A percentile compares a stretch with the other conserved stretches of the same genome.
phyloP scores from a whole-genome alignment of 257 asterid genomes.

The Solanum chiquidenum region DNA sequence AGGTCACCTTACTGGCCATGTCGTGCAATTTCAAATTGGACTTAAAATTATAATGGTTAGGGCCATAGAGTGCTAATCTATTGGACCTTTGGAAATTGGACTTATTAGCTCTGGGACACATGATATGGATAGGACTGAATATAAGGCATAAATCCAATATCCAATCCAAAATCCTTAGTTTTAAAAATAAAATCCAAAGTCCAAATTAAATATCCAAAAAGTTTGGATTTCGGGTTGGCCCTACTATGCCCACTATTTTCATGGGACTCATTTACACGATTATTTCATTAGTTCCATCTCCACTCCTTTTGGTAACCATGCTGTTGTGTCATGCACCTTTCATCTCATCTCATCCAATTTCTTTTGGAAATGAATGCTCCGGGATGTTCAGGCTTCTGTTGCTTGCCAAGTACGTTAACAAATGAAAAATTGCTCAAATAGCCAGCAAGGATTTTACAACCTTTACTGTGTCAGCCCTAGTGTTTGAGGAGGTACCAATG shows the following conservation, averaged over 20 bases:
- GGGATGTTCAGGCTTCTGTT: neutral
- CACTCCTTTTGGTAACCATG: neutral
- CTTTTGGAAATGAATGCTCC: neutral
- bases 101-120: neutral
- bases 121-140: neutral
- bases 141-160: neutral
- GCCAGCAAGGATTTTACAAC: neutral
- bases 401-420: neutral
- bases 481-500: neutral
- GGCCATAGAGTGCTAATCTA: neutral
- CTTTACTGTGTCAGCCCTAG: neutral
- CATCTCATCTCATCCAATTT: neutral
- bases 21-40: neutral
- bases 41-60: neutral
- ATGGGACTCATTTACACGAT: neutral
- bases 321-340: neutral
- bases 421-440: neutral
- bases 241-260: neutral
- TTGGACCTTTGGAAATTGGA: neutral
- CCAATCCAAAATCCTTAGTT: neutral
- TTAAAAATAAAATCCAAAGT: neutral
- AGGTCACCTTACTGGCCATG: neutral
- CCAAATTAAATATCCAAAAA: neutral
- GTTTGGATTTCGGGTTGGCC: neutral
- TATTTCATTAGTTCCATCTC: neutral